Percentiles rank a stretch among this genome's conserved stretches.
phyloP scores from a whole-genome alignment of 2,329 filamentous ascomycete genomes.

The Xylariaceae sp. region DNA sequence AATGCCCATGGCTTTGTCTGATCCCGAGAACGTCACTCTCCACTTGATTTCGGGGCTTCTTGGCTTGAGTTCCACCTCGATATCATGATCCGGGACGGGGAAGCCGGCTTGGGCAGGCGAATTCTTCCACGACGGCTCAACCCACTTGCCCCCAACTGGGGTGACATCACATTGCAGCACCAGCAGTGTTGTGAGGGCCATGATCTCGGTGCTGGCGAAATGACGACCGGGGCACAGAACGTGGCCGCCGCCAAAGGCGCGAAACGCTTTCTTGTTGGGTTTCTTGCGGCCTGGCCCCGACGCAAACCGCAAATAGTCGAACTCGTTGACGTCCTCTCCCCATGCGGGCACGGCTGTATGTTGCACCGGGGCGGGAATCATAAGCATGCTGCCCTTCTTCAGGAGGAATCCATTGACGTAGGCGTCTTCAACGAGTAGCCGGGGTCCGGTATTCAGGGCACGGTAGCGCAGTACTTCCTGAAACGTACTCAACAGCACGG shows the following conservation, averaged over 20 bases:
- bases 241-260: constrained; percentile 6
- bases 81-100: constrained; percentile 7
- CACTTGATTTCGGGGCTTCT: neutral
- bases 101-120: constrained; percentile 2
- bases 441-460: constrained; percentile 12
- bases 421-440: constrained; percentile 19
- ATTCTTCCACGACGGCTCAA: constrained; percentile 2
- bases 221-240: constrained; percentile 6
- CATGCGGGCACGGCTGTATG: constrained; percentile 6
- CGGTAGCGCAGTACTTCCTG: constrained; percentile 21
- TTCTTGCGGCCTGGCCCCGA: neutral
- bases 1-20: constrained; percentile 2
- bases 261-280: constrained; percentile 2
- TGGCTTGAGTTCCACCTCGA: constrained; percentile 3
- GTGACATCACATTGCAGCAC: constrained; percentile 5
- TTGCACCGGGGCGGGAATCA: constrained; percentile 12
- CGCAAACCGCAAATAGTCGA: constrained; percentile 7
- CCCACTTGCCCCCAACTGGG: constrained; percentile 3
- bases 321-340: constrained; percentile 5
- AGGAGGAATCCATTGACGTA: constrained; percentile 11
- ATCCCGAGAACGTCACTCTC: constrained; percentile 3
- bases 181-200: constrained; percentile 2
- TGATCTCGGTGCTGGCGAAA: constrained; percentile 6
- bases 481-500: constrained; percentile 20
- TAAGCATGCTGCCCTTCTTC: constrained; percentile 13